Base-by-base conservation (phyloP, 75 land plant genomes). In the Pseudotsuga menziesii region DNA sequence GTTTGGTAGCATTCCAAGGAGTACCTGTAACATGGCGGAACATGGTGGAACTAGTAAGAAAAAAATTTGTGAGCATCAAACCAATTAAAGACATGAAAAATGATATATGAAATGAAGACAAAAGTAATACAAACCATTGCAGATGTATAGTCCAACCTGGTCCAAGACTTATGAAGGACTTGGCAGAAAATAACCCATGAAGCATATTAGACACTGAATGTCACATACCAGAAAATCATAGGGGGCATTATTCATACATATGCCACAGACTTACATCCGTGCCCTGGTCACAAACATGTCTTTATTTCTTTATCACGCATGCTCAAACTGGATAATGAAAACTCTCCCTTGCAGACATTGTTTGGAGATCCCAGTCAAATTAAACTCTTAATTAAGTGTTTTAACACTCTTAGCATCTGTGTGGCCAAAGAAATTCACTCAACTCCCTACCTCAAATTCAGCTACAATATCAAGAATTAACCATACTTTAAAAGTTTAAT, bases 1-100 rank as follows among this genome's bases (percentile, higher is more conserved):
- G n/a, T 81, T 77, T 41, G 87, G 89, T 60, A 96, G 94, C 99
- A 96, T 96, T 81, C 80, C 88, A 44, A 94, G 76, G 25, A 96
- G 82, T 73, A 90, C 89, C 99, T 96, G 75, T 12, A 58, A 8
- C 52, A 69, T 41, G 72, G 41, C 11, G 6, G 48, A 58, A 8
- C 52, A 69, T 41, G 72, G 41, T 17, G 6, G 48, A 69, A 69
- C 20, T 39, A 69, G 5, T 20, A 35, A 64, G 6, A 2, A 35
- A 35, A 67, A 12, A n/a, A 41, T n/a, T n/a, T 69, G 69, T 19
- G n/a, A 69, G 11, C 48, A 29, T 41, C 23, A 41, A 23, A 69
- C 48, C 11, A 41, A 9, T 41, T 29, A 11, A 69, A 69, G 4
- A 61, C 4, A 8, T 14, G 15, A 64, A 64, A 35, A 5, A 16